A percentile compares a stretch with the other conserved stretches of the same genome.
Conservation (phyloP, 768 basidiomycete genomes). For the Lenzites betulinus region DNA sequence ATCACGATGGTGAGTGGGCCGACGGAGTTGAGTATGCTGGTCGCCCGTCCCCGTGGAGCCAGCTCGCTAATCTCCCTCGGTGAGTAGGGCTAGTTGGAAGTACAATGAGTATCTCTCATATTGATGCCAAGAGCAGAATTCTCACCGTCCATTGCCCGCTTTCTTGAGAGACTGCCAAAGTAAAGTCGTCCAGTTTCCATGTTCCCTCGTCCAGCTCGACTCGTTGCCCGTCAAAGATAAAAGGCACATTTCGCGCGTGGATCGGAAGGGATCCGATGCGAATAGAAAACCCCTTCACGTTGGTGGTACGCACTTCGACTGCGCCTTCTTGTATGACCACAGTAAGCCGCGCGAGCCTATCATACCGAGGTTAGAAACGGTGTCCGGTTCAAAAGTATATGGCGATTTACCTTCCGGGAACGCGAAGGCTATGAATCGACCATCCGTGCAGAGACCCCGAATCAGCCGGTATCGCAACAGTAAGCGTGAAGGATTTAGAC, state of each 20-base stretch:
- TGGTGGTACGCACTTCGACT: slow-evolving; percentile 26
- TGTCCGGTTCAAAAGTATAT: not conserved
- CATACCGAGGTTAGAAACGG: not conserved
- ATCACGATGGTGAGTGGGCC: slow-evolving; percentile 61
- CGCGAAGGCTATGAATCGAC: slow-evolving; percentile 54
- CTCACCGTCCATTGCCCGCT: slow-evolving; percentile 15
- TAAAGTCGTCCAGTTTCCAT: not conserved
- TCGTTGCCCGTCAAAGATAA: slow-evolving; percentile 13
- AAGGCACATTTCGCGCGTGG: not conserved
- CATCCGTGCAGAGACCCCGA: slow-evolving; percentile 73
- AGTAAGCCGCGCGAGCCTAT: slow-evolving; percentile 43
- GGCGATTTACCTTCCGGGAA: slow-evolving; percentile 64
- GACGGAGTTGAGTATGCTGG: slow-evolving; percentile 58
- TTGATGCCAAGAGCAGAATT: not conserved
- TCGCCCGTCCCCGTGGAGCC: slow-evolving; percentile 56
- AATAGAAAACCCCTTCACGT: slow-evolving; percentile 30
- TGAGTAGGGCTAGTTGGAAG: slow-evolving; percentile 1
- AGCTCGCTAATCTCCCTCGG: not conserved
- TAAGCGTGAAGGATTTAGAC: slow-evolving; percentile 61
- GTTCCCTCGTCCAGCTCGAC: slow-evolving; percentile 3
- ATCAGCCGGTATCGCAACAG: slow-evolving; percentile 68
- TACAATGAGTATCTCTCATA: not conserved
- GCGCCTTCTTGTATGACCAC: slow-evolving; percentile 22
- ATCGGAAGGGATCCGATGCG: not conserved
- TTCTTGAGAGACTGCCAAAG: slow-evolving; percentile 1